Percentiles rank a stretch among this genome's conserved stretches.
These are phyloP conservation scores for Elymus sibiricus DNA, from an alignment of 176 grass and related monocot genomes.

Conservation along the genomic window DNA sequence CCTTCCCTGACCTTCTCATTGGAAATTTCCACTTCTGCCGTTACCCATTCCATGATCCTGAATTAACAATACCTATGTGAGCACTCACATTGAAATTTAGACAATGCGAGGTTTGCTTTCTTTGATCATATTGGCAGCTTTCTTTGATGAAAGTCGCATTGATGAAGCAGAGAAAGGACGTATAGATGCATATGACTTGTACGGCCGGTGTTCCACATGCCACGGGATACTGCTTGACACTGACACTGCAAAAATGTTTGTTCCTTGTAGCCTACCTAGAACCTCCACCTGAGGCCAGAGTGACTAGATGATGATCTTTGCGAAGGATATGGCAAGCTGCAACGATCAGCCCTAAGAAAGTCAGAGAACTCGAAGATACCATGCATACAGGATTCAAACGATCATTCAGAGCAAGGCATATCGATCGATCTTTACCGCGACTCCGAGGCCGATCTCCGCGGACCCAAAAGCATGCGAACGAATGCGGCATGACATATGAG, in stretches of 20 bases:
- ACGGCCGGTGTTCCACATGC: background rate
- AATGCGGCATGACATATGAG: constrained; percentile 70
- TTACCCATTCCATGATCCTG: too few species aligned
- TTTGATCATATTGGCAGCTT: constrained; percentile 37
- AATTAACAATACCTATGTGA: background rate
- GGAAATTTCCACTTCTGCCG: too few species aligned
- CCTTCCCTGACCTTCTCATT: too few species aligned
- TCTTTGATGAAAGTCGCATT: constrained; percentile 86
- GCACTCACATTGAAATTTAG: background rate
- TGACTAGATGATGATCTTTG: constrained; percentile 71
- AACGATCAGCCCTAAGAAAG: too few species aligned
- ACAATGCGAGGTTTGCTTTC: background rate
- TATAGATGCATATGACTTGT: background rate
- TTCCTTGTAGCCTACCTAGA: constrained; percentile 80
- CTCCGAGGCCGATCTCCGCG: constrained; percentile 73
- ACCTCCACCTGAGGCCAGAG: constrained; percentile 65
- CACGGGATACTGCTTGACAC: constrained; percentile 68
- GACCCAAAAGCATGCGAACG: constrained; percentile 82
- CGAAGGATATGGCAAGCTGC: constrained; percentile 33
- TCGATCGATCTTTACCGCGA: constrained; percentile 46
- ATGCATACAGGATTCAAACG: too few species aligned
- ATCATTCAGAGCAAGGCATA: background rate
- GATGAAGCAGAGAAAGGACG: constrained; percentile 83
- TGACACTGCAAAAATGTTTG: constrained; percentile 52
- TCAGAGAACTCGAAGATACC: too few species aligned